Evolutionary conservation across 495 filamentous ascomycete species (phyloP).

Genomic region (Tuber brumale): DNA sequence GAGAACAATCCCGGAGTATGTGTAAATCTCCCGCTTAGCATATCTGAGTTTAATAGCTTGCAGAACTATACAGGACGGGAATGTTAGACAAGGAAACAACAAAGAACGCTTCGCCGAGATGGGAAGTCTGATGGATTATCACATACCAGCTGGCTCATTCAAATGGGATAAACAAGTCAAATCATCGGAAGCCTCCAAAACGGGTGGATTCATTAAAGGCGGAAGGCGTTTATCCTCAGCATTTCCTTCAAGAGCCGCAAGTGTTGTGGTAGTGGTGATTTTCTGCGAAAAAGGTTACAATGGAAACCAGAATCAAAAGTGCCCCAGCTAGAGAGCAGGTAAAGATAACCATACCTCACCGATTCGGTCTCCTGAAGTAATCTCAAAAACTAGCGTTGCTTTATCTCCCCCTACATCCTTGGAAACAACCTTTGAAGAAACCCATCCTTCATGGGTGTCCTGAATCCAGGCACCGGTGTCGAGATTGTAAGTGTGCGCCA

Average conservation of each 20-base stretch:
- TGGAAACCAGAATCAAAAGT: constrained; percentile 13
- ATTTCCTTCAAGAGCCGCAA: constrained; percentile 63
- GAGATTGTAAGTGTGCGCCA: constrained; percentile 96
- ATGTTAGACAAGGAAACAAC: constrained; percentile 8
- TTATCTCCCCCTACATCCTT: constrained; percentile 80
- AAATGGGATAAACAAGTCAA: constrained; percentile 95
- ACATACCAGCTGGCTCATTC: constrained; percentile 91
- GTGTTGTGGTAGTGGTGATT: constrained; percentile 54
- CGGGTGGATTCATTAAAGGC: constrained; percentile 94
- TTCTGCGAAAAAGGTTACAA: constrained; percentile 27
- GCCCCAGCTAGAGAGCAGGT: constrained; percentile 12
- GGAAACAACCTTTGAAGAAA: constrained; percentile 88
- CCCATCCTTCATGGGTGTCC: constrained; percentile 89
- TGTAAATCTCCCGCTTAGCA: constrained; percentile 98
- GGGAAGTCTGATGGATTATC: background rate
- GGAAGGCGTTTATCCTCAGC: constrained; percentile 69
- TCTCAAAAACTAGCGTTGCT: constrained; percentile 72
- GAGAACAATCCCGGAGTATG: constrained; percentile 96
- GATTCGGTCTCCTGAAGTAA: constrained; percentile 63
- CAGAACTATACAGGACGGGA: constrained; percentile 56
- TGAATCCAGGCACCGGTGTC: constrained; percentile 98
- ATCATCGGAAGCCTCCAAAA: constrained; percentile 98
- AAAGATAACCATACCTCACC: constrained; percentile 58
- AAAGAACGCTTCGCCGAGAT: constrained; percentile 8
- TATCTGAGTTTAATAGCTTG: constrained; percentile 98